These are phyloP conservation scores for Rubroboletus pulcherrimus DNA, from an alignment of 768 basidiomycete genomes.

Conservation along the genomic window DNA sequence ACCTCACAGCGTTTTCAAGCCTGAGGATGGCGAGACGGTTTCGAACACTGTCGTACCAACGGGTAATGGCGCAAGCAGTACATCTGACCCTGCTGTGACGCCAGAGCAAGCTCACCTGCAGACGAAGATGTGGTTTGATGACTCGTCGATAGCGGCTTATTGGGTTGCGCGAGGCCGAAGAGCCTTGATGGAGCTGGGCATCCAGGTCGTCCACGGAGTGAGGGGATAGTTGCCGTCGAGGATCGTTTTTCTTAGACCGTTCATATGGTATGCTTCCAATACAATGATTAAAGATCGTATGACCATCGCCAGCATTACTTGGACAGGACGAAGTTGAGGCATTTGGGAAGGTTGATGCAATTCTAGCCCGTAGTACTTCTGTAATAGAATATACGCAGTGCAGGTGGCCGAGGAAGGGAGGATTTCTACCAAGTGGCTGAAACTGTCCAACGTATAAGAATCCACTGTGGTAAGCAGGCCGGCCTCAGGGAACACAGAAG, in stretches of 20 bases:
- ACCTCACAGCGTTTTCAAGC: background rate
- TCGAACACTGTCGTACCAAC: background rate
- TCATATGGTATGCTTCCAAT: background rate
- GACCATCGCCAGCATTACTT: background rate
- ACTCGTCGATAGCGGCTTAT: slow-evolving; percentile 35
- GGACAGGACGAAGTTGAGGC: background rate
- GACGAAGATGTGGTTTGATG: slow-evolving; percentile 51
- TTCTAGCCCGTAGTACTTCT: too few relatives aligned
- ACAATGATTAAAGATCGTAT: background rate
- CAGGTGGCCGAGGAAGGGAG: too few relatives aligned
- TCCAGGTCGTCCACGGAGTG: slow-evolving; percentile 46
- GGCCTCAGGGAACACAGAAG: too few relatives aligned
- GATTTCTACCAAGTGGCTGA: too few relatives aligned
- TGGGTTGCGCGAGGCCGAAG: slow-evolving; percentile 54
- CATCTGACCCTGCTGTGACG: slow-evolving; percentile 1
- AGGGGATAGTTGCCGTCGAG: slow-evolving; percentile 10
- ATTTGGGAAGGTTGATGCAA: too few relatives aligned
- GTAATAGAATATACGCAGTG: too few relatives aligned
- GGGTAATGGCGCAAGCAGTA: slow-evolving; percentile 17
- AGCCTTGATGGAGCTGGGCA: slow-evolving; percentile 46
- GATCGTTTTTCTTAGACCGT: background rate
- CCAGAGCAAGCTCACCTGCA: slow-evolving; percentile 4
- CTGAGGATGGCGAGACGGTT: background rate
- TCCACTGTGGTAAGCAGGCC: too few relatives aligned
- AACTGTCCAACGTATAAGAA: too few relatives aligned